Base-by-base conservation (phyloP, 2,329 filamentous ascomycete species). In the Arthrinium phaeospermum region DNA sequence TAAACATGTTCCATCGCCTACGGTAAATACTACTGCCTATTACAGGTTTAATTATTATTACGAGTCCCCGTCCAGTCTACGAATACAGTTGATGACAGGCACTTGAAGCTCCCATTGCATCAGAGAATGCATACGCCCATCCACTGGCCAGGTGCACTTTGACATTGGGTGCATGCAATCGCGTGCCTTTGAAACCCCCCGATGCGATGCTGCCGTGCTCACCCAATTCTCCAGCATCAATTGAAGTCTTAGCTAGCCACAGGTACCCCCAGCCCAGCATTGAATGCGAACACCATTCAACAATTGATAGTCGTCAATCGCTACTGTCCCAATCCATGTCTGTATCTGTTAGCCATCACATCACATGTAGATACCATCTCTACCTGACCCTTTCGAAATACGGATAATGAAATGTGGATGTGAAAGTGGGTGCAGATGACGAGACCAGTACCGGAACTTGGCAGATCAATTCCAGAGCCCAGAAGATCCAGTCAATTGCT, bases 351-450 rank as follows among this genome's bases (percentile, higher is more conserved):
- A 64, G 34, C 57, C 57, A 64, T 64, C 57, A 64, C 57, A 64
- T 64, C 57, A 41, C 34, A 64, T 64, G 57, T 64, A 64, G 57
- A 64, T 64, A 41, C 7, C 57, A 64, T 64, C 57, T 64, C 30
- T n/a, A 41, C 57, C 57, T 41, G 30, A 64, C 57, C 57, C 57
- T 64, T 64, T 64, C 57, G 57, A 64, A 64, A 41, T 64, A 64
- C 57, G 57, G 57, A 64, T 64, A 41, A 64, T 64, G 57, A 64
- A 41, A 41, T 41, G 57, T 64, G 57, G 57, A 64, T 41, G 57
- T n/a, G 3, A 37, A 41, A 41, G 57, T 64, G 57, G 57, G 57
- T 64, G 57, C 34, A 41, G 57, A 64, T 64, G 57, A 64, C 57
- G 57, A 64, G 57, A 64, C 57, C 57, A 64, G 57, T 41, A 12